phyloP scores from a whole-genome alignment of 2,329 filamentous ascomycete genomes.

The Botrytis tulipae region DNA sequence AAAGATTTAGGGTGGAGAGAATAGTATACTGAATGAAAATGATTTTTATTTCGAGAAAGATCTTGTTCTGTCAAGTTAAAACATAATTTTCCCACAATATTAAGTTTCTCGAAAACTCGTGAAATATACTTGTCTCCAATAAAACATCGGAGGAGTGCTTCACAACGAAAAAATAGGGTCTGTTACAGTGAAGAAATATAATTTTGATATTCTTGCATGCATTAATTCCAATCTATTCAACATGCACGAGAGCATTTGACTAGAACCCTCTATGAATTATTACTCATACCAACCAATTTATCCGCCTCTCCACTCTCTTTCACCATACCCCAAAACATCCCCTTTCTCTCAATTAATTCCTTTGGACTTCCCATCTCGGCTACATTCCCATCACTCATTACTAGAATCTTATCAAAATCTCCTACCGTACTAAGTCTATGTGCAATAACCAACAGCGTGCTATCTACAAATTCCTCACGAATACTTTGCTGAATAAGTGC shows the following conservation, averaged over 20 bases:
- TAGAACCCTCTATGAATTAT: background rate
- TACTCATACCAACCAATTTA: constrained; percentile 14
- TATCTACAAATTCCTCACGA: constrained; percentile 65
- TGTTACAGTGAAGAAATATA: background rate
- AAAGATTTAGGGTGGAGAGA: too few relatives aligned
- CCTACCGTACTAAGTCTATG: constrained; percentile 73
- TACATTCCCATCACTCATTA: constrained; percentile 63
- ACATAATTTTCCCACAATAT: background rate
- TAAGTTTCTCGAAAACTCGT: background rate
- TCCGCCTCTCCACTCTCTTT: constrained; percentile 24
- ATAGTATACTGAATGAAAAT: background rate
- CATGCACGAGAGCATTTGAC: background rate
- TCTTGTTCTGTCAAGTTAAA: background rate
- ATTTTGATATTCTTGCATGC: too few relatives aligned
- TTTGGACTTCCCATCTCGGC: constrained; percentile 57
- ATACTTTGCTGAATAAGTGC: constrained; percentile 71
- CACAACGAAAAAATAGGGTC: background rate
- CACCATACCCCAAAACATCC: constrained; percentile 31
- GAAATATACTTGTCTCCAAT: background rate
- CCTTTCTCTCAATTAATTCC: constrained; percentile 46
- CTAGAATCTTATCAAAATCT: constrained; percentile 71
- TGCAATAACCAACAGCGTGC: constrained; percentile 70
- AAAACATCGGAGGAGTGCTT: background rate
- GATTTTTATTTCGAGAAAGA: background rate
- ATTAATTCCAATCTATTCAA: background rate